Base-by-base conservation (phyloP, 2,329 filamentous ascomycete genomes). In the Xylaria polymorpha region DNA sequence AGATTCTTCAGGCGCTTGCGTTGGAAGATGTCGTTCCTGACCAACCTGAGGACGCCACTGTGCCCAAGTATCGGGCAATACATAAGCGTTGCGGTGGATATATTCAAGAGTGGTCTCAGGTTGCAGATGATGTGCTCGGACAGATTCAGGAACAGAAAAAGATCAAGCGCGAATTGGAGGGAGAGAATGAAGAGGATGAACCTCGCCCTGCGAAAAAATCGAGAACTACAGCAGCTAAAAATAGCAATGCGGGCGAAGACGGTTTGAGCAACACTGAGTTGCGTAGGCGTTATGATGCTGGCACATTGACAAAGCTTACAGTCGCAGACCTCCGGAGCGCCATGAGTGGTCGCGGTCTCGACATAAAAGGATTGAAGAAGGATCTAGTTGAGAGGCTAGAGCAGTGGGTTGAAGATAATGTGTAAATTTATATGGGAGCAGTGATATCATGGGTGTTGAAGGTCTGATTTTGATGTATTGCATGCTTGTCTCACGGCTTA, bases 1-100 rank as follows among this genome's bases (percentile, higher is more conserved):
- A 90, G 70, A 97, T 99, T 55, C 83, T 99, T 0, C 96, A 99
- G 81, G 92, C 93, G 7, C 86, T 98, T 66, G 96, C 96, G 0
- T 85, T 99, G 0, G 94, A 97, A 43, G 96, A 99, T 78, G 94
- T 98, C 73, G 83, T 97, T 1, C 94, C 94, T 0, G 91, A 92
- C 22, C 87, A 91, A 59, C 81, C 81, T 1, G 85, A 88, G 15
- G 96, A 99, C 77, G 90, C 92, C 72, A 98, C 96, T 0, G 79
- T 93, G 15, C 96, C 96, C 1, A 93, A 92, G 75, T 94, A 91
- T 80, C 91, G 88, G 74, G 93, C 97, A 73, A 98, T 99, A 64
- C 89, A 94, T 79, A 98, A 97, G 83, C 90, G 95, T 37, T 91
- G 92, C 1, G 94, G 94, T 0, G 87, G 89, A 1, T 93, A 94